These are phyloP conservation scores for Neonectria faginata DNA, from an alignment of 2,329 filamentous ascomycete genomes.

Conservation along the genomic window DNA sequence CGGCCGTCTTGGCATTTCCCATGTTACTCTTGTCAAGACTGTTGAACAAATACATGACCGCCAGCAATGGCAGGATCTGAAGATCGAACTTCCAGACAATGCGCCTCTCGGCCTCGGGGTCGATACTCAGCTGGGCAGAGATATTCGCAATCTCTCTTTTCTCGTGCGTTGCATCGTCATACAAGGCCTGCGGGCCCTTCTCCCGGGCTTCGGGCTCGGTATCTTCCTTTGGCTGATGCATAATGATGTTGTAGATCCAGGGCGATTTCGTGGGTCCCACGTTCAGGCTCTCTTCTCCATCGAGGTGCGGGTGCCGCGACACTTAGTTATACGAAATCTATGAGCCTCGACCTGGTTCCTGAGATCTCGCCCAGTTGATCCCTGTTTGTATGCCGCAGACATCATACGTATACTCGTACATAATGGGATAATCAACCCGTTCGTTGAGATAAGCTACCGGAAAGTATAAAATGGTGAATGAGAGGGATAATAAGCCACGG, in stretches of 20 bases:
- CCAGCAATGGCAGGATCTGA: constrained; percentile 23
- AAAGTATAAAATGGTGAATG: background rate
- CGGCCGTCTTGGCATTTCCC: constrained; percentile 26
- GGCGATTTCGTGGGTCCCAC: no score
- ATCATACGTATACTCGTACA: background rate
- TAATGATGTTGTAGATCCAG: background rate
- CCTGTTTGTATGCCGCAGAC: background rate
- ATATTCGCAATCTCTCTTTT: constrained; percentile 25
- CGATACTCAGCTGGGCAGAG: constrained; percentile 25
- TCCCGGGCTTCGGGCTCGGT: constrained; percentile 11
- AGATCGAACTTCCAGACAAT: constrained; percentile 30
- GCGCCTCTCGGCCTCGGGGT: constrained; percentile 16
- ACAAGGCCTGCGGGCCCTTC: constrained; percentile 18
- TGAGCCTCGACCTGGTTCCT: background rate
- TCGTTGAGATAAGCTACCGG: background rate
- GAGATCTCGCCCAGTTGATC: background rate
- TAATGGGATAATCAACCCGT: background rate
- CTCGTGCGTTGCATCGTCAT: constrained; percentile 12
- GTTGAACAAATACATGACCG: constrained; percentile 29
- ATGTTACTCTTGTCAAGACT: constrained; percentile 31
- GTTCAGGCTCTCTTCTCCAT: background rate
- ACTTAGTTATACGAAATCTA: background rate
- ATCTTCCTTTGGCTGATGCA: constrained; percentile 4
- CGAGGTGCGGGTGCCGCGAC: background rate
- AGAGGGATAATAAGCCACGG: background rate